Evolutionary conservation across 2,329 filamentous ascomycete species (phyloP).

Genomic region (Neonectria sp.): DNA sequence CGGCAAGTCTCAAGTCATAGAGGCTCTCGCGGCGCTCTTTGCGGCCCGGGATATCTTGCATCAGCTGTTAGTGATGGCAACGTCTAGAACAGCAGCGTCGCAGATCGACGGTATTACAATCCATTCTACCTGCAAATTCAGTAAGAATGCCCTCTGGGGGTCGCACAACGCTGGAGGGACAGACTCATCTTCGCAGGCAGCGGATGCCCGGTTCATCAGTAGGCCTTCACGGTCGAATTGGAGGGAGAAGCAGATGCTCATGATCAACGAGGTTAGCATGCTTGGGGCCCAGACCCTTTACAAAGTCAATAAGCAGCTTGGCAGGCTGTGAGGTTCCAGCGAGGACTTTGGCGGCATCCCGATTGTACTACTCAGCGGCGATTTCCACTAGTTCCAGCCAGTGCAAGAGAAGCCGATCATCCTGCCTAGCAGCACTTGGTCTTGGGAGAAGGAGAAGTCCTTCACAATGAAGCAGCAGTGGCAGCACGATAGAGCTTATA

Average conservation of each 20-base stretch:
- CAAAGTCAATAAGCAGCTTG: not conserved
- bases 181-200: not conserved
- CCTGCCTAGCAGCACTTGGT: not conserved
- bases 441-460: too few relatives aligned
- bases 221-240: not conserved
- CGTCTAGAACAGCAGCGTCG: not conserved
- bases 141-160: too few relatives aligned
- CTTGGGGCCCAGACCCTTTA: not conserved
- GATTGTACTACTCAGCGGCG: not conserved
- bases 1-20: slow-evolving; percentile 28
- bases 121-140: not conserved
- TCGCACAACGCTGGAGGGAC: not conserved
- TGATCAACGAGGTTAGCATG: not conserved
- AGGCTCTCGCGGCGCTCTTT: slow-evolving; percentile 17
- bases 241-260: not conserved
- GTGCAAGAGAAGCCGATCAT: not conserved
- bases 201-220: not conserved
- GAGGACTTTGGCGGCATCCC: not conserved
- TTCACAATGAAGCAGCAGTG: too few relatives aligned
- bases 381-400: not conserved
- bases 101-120: slow-evolving; percentile 1
- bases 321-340: not conserved
- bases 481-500: not conserved
- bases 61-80: slow-evolving; percentile 21
- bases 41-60: slow-evolving; percentile 5